These are phyloP conservation scores for Ustilago lituana DNA, from an alignment of 1,284 basidiomycete genomes.

Conservation along the genomic window DNA sequence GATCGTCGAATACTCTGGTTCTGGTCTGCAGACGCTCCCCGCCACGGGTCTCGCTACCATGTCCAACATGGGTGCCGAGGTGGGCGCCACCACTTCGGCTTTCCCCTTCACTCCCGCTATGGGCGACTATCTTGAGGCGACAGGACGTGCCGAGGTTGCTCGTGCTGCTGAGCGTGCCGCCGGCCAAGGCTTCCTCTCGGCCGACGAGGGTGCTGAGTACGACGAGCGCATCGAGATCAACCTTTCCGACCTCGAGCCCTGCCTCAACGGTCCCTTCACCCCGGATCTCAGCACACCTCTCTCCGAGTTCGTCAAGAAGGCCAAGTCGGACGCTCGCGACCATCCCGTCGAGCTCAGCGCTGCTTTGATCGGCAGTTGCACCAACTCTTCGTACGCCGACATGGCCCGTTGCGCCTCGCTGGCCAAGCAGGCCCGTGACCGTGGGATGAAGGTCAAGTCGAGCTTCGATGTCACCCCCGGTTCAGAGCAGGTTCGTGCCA, in stretches of 20 bases:
- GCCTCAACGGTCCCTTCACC: conserved; percentile 92
- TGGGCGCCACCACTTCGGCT: conserved; percentile 95
- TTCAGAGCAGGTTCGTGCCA: conserved; percentile 96
- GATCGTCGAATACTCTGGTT: conserved; percentile 96
- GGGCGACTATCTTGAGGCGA: conserved; percentile 88
- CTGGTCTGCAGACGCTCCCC: conserved; percentile 88
- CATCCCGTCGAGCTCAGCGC: conserved; percentile 83
- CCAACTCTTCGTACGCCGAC: conserved; percentile 75
- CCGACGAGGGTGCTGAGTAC: conserved; percentile 92
- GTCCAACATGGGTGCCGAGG: conserved; percentile 99
- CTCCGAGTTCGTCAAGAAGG: conserved; percentile 85
- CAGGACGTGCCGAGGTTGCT: conserved; percentile 87
- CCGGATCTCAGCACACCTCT: conserved; percentile 95
- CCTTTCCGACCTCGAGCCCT: conserved; percentile 90
- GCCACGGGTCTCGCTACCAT: conserved; percentile 96
- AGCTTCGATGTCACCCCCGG: conserved; percentile 98
- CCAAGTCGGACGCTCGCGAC: conserved; percentile 83
- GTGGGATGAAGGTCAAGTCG: conserved; percentile 83
- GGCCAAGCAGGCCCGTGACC: conserved; percentile 86
- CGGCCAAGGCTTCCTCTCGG: conserved; percentile 77
- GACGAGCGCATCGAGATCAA: conserved; percentile 96
- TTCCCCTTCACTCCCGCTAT: conserved; percentile 92
- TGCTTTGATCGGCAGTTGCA: conserved; percentile 94
- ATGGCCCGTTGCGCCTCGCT: conserved; percentile 87
- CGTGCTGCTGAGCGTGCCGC: conserved; percentile 87